Conservation (phyloP, 2,329 filamentous ascomycete species). For the Rhinocladiella similis region DNA sequence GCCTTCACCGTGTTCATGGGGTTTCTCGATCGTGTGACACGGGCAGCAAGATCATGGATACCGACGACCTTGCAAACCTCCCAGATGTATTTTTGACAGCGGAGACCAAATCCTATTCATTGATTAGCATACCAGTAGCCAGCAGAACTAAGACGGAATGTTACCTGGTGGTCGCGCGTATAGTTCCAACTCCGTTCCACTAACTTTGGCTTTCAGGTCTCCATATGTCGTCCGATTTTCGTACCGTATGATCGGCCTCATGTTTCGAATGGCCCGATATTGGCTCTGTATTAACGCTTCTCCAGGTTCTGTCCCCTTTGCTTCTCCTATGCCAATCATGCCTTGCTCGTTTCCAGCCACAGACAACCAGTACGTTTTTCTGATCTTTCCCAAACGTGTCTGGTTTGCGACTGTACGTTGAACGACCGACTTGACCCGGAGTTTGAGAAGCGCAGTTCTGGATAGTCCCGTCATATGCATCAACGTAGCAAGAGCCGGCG, state of each 20-base stretch:
- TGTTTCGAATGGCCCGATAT: slow-evolving; percentile 82
- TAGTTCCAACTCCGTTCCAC: slow-evolving; percentile 81
- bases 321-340: slow-evolving; percentile 82
- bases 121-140: not conserved
- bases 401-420: slow-evolving; percentile 79
- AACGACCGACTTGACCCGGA: slow-evolving; percentile 74
- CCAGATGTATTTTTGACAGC: slow-evolving; percentile 87
- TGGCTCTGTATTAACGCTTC: slow-evolving; percentile 71
- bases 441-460: slow-evolving; percentile 46
- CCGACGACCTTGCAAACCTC: slow-evolving; percentile 88
- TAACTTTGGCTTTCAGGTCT: slow-evolving; percentile 78
- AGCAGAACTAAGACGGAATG: slow-evolving; percentile 32
- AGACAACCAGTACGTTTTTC: slow-evolving; percentile 70
- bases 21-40: slow-evolving; percentile 82
- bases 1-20: slow-evolving; percentile 99
- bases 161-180: slow-evolving; percentile 83
- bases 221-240: slow-evolving; percentile 92
- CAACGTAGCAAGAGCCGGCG: slow-evolving; percentile 47
- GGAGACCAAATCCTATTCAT: slow-evolving; percentile 80
- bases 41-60: slow-evolving; percentile 81
- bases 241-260: slow-evolving; percentile 88
- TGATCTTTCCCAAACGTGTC: slow-evolving; percentile 93
- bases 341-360: slow-evolving; percentile 87
- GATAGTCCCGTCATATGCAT: slow-evolving; percentile 59
- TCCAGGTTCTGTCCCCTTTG: slow-evolving; percentile 74